Conservation (phyloP, 148 eudicot species). For the Arbutus unedo region DNA sequence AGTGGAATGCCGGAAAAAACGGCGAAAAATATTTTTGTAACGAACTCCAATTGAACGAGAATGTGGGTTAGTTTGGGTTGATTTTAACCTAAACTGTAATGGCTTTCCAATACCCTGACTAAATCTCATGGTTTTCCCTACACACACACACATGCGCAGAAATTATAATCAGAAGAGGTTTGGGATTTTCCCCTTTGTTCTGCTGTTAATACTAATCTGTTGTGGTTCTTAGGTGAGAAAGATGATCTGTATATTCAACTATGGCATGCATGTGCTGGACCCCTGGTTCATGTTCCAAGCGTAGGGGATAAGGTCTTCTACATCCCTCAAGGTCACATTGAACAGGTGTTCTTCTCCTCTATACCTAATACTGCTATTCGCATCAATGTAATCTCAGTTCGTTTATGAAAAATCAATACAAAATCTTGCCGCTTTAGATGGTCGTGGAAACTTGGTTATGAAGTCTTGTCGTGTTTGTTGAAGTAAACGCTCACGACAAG, state of each 20-base stretch:
- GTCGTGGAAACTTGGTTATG: not conserved
- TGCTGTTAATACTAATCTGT: not conserved
- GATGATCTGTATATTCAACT: conserved; percentile 7
- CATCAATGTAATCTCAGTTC: not conserved
- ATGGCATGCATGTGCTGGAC: conserved; percentile 21
- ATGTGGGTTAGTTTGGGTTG: not conserved
- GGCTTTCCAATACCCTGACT: not conserved
- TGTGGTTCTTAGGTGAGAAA: conserved; percentile 4
- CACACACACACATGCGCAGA: too few relatives aligned
- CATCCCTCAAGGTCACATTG: conserved; percentile 21
- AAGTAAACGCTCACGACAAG: not conserved
- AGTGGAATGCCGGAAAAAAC: not conserved
- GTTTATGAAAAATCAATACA: not conserved
- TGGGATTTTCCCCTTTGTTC: not conserved
- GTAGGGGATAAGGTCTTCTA: conserved; percentile 16
- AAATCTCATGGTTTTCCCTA: not conserved
- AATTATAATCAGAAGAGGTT: too few relatives aligned
- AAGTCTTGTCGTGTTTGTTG: not conserved
- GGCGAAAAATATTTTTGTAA: not conserved
- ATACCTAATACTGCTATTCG: not conserved
- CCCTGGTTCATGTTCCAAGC: conserved; percentile 15
- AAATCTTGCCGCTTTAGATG: not conserved
- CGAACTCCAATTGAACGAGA: not conserved
- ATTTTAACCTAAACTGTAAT: not conserved
- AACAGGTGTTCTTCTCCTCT: conserved; percentile 16